Evolutionary conservation across 257 asterid species (phyloP).

Genomic region (Nicotiana tomentosiformis): DNA sequence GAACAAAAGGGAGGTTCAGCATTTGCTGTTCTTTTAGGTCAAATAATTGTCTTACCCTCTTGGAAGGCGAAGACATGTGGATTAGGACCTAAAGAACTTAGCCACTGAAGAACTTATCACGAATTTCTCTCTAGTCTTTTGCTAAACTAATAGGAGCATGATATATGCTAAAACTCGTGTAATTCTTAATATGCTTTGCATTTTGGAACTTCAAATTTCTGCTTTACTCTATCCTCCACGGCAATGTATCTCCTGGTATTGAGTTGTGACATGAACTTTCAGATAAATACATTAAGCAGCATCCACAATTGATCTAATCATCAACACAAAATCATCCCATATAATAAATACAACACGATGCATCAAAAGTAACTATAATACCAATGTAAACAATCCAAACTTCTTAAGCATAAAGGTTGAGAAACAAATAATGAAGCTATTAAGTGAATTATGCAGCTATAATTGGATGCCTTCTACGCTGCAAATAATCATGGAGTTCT

Average conservation of each 20-base stretch:
- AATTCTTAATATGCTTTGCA: neutral
- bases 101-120: too few relatives aligned
- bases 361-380: neutral
- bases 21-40: too few relatives aligned
- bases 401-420: neutral
- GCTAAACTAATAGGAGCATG: neutral
- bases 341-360: neutral
- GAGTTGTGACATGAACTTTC: neutral
- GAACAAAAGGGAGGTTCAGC: too few relatives aligned
- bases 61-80: too few relatives aligned
- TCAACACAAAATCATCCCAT: neutral
- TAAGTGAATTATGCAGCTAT: conserved; percentile 14
- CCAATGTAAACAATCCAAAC: neutral
- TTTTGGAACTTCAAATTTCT: neutral
- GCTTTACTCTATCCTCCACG: neutral
- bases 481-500: conserved; percentile 34
- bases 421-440: neutral
- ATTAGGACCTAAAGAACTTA: too few relatives aligned
- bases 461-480: neutral
- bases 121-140: neutral
- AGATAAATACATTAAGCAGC: neutral
- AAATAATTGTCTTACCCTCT: too few relatives aligned
- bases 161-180: neutral
- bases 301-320: neutral
- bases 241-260: neutral